A percentile compares a stretch with the other conserved stretches of the same genome.
Conservation (phyloP, 768 basidiomycete species). For the Amylocystis lapponica region DNA sequence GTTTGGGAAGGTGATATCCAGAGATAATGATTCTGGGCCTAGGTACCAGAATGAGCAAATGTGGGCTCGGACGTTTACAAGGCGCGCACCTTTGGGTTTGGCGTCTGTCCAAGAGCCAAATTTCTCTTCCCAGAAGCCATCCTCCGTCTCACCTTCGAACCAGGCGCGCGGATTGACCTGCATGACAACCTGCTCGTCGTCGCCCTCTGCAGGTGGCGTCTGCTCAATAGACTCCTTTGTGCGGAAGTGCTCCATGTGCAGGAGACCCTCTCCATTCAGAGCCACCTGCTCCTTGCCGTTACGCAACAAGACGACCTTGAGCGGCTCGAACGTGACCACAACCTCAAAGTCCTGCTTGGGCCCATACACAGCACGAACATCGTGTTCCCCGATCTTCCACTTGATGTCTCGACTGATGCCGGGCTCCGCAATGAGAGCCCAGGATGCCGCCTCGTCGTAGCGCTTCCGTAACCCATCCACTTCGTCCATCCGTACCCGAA, state of each 20-base stretch:
- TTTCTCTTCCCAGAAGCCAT: conserved; percentile 85
- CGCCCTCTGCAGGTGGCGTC: conserved; percentile 34
- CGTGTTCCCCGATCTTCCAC: conserved; percentile 64
- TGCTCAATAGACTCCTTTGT: conserved; percentile 42
- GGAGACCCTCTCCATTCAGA: conserved; percentile 80
- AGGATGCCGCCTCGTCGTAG: conserved; percentile 88
- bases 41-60: background rate
- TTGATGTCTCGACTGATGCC: conserved; percentile 48
- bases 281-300: conserved; percentile 81
- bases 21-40: conserved; percentile 92
- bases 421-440: conserved; percentile 81
- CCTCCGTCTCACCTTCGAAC: conserved; percentile 87
- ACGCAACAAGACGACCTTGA: conserved; percentile 67
- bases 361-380: conserved; percentile 61
- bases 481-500: conserved; percentile 92
- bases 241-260: conserved; percentile 99
- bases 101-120: conserved; percentile 86
- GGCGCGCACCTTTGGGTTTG: conserved; percentile 83
- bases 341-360: conserved; percentile 57
- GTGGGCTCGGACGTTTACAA: background rate
- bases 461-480: conserved; percentile 70
- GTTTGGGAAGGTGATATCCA: conserved; percentile 92
- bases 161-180: conserved; percentile 54
- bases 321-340: conserved; percentile 66
- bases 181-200: conserved; percentile 44